Evolutionary conservation across 2,329 filamentous ascomycete species (phyloP), one percentile per base, ranked within the genome.

Genomic region (Pochonia chlamydosporia): DNA sequence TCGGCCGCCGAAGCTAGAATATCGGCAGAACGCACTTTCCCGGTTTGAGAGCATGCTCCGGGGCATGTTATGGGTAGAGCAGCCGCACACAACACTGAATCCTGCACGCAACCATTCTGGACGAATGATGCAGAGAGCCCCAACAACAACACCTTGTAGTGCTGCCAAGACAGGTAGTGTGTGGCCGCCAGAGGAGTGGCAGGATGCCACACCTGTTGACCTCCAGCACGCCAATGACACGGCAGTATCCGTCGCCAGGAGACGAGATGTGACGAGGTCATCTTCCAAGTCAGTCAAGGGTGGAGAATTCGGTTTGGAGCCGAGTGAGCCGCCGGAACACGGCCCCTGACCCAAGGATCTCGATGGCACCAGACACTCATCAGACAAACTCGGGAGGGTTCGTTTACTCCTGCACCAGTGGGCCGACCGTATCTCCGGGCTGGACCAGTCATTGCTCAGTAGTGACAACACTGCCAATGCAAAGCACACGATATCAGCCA

Each of bases 251-350:
- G 58, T 50, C 43, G 51, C 11, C 52, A 52, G 56, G 56, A 55
- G 54, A 54, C 58, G 53, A 54, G 55, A 56, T 47, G 59, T 63
- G 61, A 64, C 57, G 61, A 63, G 54, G 41, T 33, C 28, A 3
- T 35, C 28, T n/a, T 23, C 16, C 28, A 30, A 18, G 37, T 40
- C 20, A 21, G 30, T 26, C 9, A 28, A 39, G 28, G 54, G 62
- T 64, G 63, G 60, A 54, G 56, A 49, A 43, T 52, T 66, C 59
- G 61, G 63, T 58, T 59, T 64, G 55, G 57, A 67, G 63, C 66
- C 66, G 66, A 66, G 56, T 59, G 58, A 65, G 62, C 59, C 61
- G 63, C 64, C 62, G 57, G 52, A 46, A 49, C 49, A 46, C 26
- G 43, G 30, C 30, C 45, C 47, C 41, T 49, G 47, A 48, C 30